phyloP scores from a whole-genome alignment of 1,284 basidiomycete genomes.

The Pyrrhoderma noxium region DNA sequence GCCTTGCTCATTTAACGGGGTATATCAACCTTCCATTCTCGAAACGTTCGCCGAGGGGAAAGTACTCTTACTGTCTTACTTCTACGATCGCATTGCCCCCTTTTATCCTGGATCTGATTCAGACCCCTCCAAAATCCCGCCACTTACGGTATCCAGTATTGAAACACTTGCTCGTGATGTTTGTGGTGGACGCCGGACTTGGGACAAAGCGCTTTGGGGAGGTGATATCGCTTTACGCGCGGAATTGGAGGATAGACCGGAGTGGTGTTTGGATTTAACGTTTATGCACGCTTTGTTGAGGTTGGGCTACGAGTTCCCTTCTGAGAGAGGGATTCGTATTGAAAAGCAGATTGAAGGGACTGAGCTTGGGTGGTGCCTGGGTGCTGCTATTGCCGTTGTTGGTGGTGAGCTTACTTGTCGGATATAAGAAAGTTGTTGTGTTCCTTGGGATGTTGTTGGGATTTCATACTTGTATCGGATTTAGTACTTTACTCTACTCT shows the following conservation, averaged over 20 bases:
- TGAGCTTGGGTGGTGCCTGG: conserved; percentile 93
- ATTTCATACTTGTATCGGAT: too few relatives aligned
- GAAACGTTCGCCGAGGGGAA: conserved; percentile 81
- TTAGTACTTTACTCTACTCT: too few relatives aligned
- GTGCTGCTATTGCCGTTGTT: conserved; percentile 74
- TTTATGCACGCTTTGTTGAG: conserved; percentile 89
- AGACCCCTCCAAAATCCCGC: conserved; percentile 23
- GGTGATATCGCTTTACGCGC: conserved; percentile 49
- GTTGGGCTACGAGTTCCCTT: conserved; percentile 77
- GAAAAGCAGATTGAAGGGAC: conserved; percentile 89
- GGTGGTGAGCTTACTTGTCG: conserved; percentile 50
- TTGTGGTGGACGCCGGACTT: conserved; percentile 60
- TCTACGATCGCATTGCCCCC: conserved; percentile 89
- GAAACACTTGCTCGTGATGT: conserved; percentile 61
- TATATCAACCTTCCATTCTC: conserved; percentile 93
- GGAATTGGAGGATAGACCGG: conserved; percentile 79
- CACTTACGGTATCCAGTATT: conserved; percentile 56
- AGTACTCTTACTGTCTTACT: conserved; percentile 88
- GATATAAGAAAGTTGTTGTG: conserved; percentile 22
- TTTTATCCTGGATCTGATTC: conserved; percentile 42
- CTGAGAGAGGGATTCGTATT: conserved; percentile 60
- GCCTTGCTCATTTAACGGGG: conserved; percentile 95
- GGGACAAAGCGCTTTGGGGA: conserved; percentile 45
- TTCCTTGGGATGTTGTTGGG: background rate
- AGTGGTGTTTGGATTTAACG: conserved; percentile 93